Conservation (phyloP, 2,329 filamentous ascomycete species). For the Cladophialophora immunda region DNA sequence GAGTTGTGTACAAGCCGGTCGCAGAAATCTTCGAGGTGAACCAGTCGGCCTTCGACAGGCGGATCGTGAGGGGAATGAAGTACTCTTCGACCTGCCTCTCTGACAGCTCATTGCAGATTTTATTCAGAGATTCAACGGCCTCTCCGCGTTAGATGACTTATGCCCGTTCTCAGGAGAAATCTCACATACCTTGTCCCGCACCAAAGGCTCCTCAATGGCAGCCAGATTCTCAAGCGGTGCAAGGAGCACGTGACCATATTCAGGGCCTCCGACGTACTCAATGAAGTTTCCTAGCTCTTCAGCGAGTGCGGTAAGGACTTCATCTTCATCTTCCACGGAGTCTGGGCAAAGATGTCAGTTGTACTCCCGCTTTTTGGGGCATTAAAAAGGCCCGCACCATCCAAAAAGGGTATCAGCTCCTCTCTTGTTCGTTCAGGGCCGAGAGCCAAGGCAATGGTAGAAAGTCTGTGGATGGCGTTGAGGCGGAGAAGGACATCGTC, state of each 20-base stretch:
- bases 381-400: slow-evolving; percentile 70
- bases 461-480: slow-evolving; percentile 97
- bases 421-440: slow-evolving; percentile 96
- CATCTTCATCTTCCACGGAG: slow-evolving; percentile 98
- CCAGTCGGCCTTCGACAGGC: slow-evolving; percentile 99
- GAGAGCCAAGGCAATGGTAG: slow-evolving; percentile 95
- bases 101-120: slow-evolving; percentile 94
- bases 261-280: slow-evolving; percentile 94
- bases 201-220: slow-evolving; percentile 96
- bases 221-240: slow-evolving; percentile 97
- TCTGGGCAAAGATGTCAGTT: slow-evolving; percentile 64
- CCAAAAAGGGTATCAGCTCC: slow-evolving; percentile 97
- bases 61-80: slow-evolving; percentile 94
- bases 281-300: slow-evolving; percentile 97
- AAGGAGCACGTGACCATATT: slow-evolving; percentile 93
- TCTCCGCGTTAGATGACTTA: slow-evolving; percentile 49
- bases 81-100: slow-evolving; percentile 93
- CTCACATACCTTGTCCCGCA: slow-evolving; percentile 86
- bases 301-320: slow-evolving; percentile 94
- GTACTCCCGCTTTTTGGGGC: slow-evolving; percentile 39
- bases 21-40: slow-evolving; percentile 99
- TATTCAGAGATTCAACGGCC: slow-evolving; percentile 99
- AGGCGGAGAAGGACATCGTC: slow-evolving; percentile 97
- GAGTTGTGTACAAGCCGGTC: slow-evolving; percentile 90
- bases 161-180: slow-evolving; percentile 16